These are phyloP conservation scores for Melaleuca quinquenervia DNA, from an alignment of 345 rosid species.

Conservation along the genomic window DNA sequence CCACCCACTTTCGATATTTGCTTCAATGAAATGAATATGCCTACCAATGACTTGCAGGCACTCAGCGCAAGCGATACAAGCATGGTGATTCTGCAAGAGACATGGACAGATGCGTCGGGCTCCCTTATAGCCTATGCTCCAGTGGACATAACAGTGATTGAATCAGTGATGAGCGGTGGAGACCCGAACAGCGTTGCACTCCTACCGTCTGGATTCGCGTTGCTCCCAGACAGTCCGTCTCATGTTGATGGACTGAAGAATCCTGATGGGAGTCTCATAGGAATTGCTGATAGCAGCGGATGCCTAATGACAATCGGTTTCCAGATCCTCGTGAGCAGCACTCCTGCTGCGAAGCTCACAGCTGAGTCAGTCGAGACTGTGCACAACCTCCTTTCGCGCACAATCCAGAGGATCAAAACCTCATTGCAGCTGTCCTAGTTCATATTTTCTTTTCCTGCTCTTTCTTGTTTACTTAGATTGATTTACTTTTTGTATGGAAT, in stretches of 20 bases:
- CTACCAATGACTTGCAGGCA: conserved; percentile 12
- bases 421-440: conserved; percentile 15
- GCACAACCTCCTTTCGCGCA: conserved; percentile 48
- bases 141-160: conserved; percentile 32
- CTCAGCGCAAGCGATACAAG: conserved; percentile 14
- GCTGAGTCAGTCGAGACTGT: conserved; percentile 50
- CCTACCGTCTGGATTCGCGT: conserved; percentile 56
- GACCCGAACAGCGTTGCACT: conserved; percentile 30
- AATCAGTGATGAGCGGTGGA: conserved; percentile 31
- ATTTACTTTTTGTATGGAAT: neutral
- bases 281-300: conserved; percentile 10
- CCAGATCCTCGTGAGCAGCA: conserved; percentile 44
- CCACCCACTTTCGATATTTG: neutral
- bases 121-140: conserved; percentile 58
- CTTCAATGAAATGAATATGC: neutral
- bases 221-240: conserved; percentile 28
- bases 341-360: conserved; percentile 32
- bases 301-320: conserved; percentile 47
- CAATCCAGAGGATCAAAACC: conserved; percentile 47
- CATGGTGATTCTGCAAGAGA: conserved; percentile 59
- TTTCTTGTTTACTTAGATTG: neutral
- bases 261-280: neutral
- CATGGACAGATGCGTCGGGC: conserved; percentile 44
- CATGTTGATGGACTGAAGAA: conserved; percentile 1
- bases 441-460: neutral